Evolutionary conservation across 352 stramenopile genomes (phyloP).

Genomic region (Phytopythium boreale): DNA sequence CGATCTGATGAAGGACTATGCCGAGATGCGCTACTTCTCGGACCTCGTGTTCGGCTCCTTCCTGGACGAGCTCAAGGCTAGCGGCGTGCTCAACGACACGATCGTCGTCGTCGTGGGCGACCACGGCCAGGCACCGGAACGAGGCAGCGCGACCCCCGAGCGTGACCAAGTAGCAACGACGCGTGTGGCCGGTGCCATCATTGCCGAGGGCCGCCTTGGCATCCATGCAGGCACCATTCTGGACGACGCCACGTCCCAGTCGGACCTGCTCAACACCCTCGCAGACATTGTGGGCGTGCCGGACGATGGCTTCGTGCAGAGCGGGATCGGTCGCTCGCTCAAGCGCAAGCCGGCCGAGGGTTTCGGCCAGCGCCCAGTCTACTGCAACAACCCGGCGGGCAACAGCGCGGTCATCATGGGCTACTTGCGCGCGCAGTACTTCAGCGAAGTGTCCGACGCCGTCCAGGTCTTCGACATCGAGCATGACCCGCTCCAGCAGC

Average conservation of each 20-base stretch:
- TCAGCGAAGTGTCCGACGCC: constrained; percentile 39
- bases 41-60: constrained; percentile 59
- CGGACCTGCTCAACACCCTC: constrained; percentile 65
- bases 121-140: constrained; percentile 56
- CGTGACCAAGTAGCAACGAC: constrained; percentile 44
- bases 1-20: constrained; percentile 52
- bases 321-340: constrained; percentile 49
- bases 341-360: constrained; percentile 40
- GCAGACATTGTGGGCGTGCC: constrained; percentile 63
- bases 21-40: constrained; percentile 64
- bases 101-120: constrained; percentile 66
- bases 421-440: constrained; percentile 55
- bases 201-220: constrained; percentile 49
- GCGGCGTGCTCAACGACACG: constrained; percentile 58
- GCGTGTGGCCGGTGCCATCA: constrained; percentile 45
- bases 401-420: constrained; percentile 54
- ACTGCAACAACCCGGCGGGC: constrained; percentile 52
- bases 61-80: constrained; percentile 48
- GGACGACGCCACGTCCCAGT: constrained; percentile 40
- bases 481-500: constrained; percentile 31
- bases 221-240: constrained; percentile 29
- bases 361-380: constrained; percentile 24
- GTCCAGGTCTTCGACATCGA: constrained; percentile 49
- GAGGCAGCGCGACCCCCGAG: constrained; percentile 39
- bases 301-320: constrained; percentile 48